Conservation (phyloP, 1,284 basidiomycete species). For the Xerocomus amazonicus region DNA sequence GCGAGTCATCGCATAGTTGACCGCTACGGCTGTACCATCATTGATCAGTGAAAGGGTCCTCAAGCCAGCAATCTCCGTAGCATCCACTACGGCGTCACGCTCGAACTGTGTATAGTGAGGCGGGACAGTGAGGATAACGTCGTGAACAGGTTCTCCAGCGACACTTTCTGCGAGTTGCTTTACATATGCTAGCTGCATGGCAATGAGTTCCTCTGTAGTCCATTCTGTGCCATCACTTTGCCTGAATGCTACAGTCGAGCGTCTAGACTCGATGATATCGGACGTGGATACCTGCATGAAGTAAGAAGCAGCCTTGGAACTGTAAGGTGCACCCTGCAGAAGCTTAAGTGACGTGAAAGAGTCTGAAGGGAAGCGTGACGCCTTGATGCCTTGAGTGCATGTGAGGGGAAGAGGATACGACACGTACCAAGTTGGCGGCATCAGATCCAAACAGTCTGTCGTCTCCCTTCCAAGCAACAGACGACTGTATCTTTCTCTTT, state of each 20-base stretch:
- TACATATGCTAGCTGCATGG: constrained; percentile 91
- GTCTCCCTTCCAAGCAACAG: constrained; percentile 83
- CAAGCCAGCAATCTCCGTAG: constrained; percentile 87
- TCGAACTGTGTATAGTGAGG: constrained; percentile 85
- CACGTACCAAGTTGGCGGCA: constrained; percentile 81
- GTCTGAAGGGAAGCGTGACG: constrained; percentile 85
- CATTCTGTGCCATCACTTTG: constrained; percentile 66
- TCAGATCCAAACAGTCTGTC: constrained; percentile 89
- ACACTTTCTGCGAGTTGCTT: constrained; percentile 82
- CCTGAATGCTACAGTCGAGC: constrained; percentile 57
- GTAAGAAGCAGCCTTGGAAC: constrained; percentile 60
- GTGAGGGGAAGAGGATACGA: neutral
- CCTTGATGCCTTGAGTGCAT: constrained; percentile 44
- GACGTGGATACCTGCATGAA: constrained; percentile 65
- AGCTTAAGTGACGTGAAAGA: constrained; percentile 87
- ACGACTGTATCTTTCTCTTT: constrained; percentile 91
- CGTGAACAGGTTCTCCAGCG: constrained; percentile 73
- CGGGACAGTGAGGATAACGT: constrained; percentile 85
- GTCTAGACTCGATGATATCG: constrained; percentile 53
- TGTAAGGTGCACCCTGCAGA: constrained; percentile 73
- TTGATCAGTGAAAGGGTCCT: constrained; percentile 82
- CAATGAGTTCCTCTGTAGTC: constrained; percentile 88
- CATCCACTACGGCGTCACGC: constrained; percentile 86
- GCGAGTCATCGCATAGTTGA: constrained; percentile 97
- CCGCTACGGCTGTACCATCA: constrained; percentile 89